Evolutionary conservation across 2,329 filamentous ascomycete genomes (phyloP).

Genomic region (Metarhizium brunneum): DNA sequence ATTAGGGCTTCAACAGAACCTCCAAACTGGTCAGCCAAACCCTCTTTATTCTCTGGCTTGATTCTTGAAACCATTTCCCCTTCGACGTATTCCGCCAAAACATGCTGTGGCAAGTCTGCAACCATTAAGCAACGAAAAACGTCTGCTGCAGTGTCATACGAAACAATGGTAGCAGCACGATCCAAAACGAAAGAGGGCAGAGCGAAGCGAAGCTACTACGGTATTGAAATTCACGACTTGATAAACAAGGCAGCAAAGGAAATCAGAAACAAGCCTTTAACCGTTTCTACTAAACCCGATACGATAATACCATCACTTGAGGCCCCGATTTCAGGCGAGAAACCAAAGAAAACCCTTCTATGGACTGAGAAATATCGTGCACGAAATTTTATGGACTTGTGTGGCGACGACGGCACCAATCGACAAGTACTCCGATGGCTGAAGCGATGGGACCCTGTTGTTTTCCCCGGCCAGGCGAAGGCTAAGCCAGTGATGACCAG

Average conservation of each 20-base stretch:
- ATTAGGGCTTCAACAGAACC: background rate
- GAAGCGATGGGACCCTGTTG: constrained; percentile 86
- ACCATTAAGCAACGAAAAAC: constrained; percentile 46
- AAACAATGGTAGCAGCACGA: constrained; percentile 57
- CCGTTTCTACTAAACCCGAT: constrained; percentile 16
- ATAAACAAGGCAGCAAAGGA: constrained; percentile 63
- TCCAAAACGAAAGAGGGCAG: constrained; percentile 58
- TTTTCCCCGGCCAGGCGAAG: constrained; percentile 71
- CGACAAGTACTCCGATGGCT: constrained; percentile 85
- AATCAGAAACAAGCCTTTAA: constrained; percentile 27
- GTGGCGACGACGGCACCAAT: constrained; percentile 91
- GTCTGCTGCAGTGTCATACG: constrained; percentile 43
- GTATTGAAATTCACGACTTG: constrained; percentile 80
- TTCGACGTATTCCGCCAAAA: constrained; percentile 34
- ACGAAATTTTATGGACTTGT: constrained; percentile 81
- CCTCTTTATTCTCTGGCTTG: constrained; percentile 18
- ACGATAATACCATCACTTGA: constrained; percentile 35
- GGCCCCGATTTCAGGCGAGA: constrained; percentile 21
- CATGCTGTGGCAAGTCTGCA: constrained; percentile 47
- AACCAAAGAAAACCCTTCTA: constrained; percentile 47
- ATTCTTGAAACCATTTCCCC: constrained; percentile 16
- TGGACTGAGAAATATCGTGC: constrained; percentile 99
- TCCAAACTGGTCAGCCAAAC: constrained; percentile 12
- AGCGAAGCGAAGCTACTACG: constrained; percentile 74
- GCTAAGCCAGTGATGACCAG: constrained; percentile 38